Conservation (phyloP, 164 flowering plant species). For the Saururus chinensis region DNA sequence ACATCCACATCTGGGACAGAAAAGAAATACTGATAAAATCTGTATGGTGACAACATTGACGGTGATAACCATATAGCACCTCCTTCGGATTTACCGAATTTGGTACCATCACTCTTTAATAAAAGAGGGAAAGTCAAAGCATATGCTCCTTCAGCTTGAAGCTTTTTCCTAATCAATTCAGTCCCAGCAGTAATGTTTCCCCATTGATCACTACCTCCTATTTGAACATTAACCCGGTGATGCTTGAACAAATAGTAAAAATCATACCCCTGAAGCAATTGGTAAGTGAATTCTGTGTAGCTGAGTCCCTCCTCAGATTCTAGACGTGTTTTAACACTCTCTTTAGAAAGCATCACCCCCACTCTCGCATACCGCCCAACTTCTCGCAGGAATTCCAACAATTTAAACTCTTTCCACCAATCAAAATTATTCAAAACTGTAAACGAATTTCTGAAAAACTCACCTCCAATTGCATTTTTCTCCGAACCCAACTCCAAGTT, state of each 20-base stretch:
- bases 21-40: conserved; percentile 82
- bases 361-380: conserved; percentile 64
- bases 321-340: conserved; percentile 28
- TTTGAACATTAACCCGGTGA: conserved; percentile 57
- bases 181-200: conserved; percentile 88
- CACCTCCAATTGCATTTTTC: not conserved
- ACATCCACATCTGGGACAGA: conserved; percentile 71
- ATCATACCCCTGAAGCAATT: conserved; percentile 44
- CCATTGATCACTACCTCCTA: conserved; percentile 92
- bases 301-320: conserved; percentile 22
- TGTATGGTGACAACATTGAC: conserved; percentile 54
- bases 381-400: conserved; percentile 50
- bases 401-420: conserved; percentile 71
- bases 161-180: conserved; percentile 53
- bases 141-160: conserved; percentile 48
- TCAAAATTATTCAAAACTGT: conserved; percentile 57
- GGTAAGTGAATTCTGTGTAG: conserved; percentile 52
- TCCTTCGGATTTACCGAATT: conserved; percentile 80
- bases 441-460: conserved; percentile 8
- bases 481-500: conserved; percentile 1
- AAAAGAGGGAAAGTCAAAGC: conserved; percentile 78
- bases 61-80: conserved; percentile 85
- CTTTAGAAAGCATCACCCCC: conserved; percentile 32
- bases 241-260: conserved; percentile 24
- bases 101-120: conserved; percentile 76